Evolutionary conservation across 2,329 filamentous ascomycete species (phyloP).

Genomic region (Trichoderma afroharzianum): DNA sequence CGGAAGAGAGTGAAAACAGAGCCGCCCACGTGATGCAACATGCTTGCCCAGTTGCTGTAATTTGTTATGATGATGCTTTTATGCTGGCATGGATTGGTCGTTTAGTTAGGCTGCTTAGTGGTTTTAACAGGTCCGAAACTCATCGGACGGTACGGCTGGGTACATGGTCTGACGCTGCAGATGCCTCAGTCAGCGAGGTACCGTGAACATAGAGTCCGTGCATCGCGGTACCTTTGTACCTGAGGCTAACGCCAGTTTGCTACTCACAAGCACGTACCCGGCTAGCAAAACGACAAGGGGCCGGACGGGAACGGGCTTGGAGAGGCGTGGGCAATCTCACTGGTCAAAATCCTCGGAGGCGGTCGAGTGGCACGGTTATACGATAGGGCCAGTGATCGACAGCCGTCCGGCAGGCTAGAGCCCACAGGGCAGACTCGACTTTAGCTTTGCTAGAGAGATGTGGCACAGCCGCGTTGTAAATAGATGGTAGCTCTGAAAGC

Average conservation of each 20-base stretch:
- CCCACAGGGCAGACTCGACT: conserved; percentile 10
- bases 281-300: neutral
- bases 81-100: neutral
- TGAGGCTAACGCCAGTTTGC: neutral
- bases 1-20: neutral
- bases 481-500: neutral
- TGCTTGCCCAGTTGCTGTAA: neutral
- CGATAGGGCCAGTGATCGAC: conserved; percentile 17
- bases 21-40: neutral
- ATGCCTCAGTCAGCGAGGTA: neutral
- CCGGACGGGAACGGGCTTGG: neutral
- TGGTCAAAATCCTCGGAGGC: neutral
- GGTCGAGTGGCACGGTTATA: neutral
- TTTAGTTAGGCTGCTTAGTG: neutral
- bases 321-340: neutral
- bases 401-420: conserved; percentile 9
- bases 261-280: neutral
- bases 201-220: neutral
- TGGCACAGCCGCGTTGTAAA: conserved; percentile 15
- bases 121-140: neutral
- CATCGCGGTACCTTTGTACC: neutral
- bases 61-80: neutral
- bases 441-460: neutral
- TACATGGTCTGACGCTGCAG: neutral
- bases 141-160: neutral